These are phyloP conservation scores for Pinus tabuliformis DNA, from an alignment of 75 land plant species.

Conservation along the genomic window DNA sequence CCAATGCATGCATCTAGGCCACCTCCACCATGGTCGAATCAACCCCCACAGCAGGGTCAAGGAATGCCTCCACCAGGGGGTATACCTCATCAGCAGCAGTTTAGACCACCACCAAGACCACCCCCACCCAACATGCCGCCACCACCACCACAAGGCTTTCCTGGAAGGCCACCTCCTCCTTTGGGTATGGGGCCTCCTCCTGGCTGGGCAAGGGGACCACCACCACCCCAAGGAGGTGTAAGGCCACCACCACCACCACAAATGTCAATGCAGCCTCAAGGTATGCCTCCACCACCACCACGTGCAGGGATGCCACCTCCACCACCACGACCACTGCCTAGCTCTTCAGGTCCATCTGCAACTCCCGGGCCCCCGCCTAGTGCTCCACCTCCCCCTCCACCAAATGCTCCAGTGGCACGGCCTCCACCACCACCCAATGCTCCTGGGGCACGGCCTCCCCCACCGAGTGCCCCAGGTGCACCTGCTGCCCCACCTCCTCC, in stretches of 20 bases:
- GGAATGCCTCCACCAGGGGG: constrained; percentile 37
- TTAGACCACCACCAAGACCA: constrained; percentile 28
- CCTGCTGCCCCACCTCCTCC: no score
- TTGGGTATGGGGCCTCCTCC: constrained; percentile 46
- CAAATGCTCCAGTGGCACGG: constrained; percentile 1
- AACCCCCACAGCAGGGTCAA: constrained; percentile 45
- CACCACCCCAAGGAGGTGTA: constrained; percentile 46
- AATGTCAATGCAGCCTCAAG: constrained; percentile 46
- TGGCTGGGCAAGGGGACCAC: constrained; percentile 45
- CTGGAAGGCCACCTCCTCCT: constrained; percentile 40
- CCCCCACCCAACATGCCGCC: constrained; percentile 62
- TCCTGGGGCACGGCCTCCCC: no score
- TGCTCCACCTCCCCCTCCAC: constrained; percentile 9
- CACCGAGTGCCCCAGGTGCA: no score
- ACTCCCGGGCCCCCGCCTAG: background rate
- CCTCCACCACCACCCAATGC: constrained; percentile 9
- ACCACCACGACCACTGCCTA: constrained; percentile 16
- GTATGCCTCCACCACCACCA: constrained; percentile 55
- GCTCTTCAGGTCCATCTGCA: constrained; percentile 6
- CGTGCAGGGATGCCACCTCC: constrained; percentile 31
- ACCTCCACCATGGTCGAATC: constrained; percentile 64
- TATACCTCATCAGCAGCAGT: constrained; percentile 63
- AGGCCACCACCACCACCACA: constrained; percentile 49
- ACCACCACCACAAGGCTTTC: constrained; percentile 49
- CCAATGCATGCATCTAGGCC: constrained; percentile 34